Percentiles rank a stretch among this genome's conserved stretches.
Evolutionary conservation across 2,329 filamentous ascomycete species (phyloP).

Genomic region (Penicillium verrucosum): DNA sequence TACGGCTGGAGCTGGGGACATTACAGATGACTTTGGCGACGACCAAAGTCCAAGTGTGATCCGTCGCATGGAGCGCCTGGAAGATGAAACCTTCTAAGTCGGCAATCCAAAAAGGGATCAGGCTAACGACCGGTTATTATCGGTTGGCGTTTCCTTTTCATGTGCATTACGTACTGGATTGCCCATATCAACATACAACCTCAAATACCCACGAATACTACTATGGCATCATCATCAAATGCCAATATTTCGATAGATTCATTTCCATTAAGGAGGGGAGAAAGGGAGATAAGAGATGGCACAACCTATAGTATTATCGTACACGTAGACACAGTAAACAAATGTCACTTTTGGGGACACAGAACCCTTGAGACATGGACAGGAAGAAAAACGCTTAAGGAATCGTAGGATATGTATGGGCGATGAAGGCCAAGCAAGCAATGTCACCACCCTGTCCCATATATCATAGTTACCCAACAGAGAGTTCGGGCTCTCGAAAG

Average conservation of each 20-base stretch:
- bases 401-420: conserved; percentile 14
- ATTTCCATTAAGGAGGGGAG: conserved; percentile 15
- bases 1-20: conserved; percentile 45
- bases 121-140: background rate
- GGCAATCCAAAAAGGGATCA: too few relatives aligned
- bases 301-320: conserved; percentile 13
- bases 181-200: background rate
- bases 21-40: conserved; percentile 37
- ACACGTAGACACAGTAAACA: conserved; percentile 10
- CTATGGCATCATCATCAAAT: background rate
- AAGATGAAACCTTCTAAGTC: conserved; percentile 48
- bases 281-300: conserved; percentile 2
- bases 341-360: conserved; percentile 13
- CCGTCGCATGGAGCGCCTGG: conserved; percentile 38
- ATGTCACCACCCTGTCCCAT: conserved; percentile 2
- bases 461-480: background rate
- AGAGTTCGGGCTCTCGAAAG: background rate
- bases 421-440: background rate
- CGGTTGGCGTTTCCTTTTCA: background rate
- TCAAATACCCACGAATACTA: background rate
- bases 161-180: background rate
- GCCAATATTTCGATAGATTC: background rate
- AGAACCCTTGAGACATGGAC: conserved; percentile 1
- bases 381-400: conserved; percentile 11
- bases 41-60: conserved; percentile 47